A percentile compares a stretch with the other conserved stretches of the same genome.
phyloP scores from a whole-genome alignment of 306 rosid species.

The Trichosanthes truncata region DNA sequence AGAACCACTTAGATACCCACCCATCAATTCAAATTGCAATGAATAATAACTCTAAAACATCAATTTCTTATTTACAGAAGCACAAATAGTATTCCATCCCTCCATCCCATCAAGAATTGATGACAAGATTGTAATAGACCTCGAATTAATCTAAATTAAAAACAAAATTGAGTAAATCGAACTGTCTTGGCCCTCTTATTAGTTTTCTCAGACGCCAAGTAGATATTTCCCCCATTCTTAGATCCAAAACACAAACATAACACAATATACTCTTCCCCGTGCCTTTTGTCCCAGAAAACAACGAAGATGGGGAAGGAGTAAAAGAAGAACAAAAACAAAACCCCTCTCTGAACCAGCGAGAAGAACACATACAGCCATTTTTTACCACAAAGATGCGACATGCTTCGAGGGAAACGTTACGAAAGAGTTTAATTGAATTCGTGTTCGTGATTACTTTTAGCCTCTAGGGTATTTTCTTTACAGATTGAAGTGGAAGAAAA shows the following conservation, averaged over 20 bases:
- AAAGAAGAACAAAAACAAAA: neutral
- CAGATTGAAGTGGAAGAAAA: conserved; percentile 11
- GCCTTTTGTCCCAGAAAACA: neutral
- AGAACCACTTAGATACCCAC: neutral
- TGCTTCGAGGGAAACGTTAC: neutral
- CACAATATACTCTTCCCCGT: neutral
- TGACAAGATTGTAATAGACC: neutral
- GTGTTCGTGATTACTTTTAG: neutral
- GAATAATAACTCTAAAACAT: neutral
- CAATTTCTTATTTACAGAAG: neutral
- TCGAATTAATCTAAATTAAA: neutral
- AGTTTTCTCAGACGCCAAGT: neutral
- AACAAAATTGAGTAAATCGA: neutral
- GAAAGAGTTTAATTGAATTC: neutral
- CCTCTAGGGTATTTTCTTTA: conserved; percentile 16
- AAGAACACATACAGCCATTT: neutral
- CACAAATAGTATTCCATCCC: neutral
- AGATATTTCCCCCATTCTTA: neutral
- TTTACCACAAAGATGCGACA: neutral
- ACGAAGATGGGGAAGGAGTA: neutral
- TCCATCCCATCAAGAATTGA: neutral
- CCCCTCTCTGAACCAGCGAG: neutral
- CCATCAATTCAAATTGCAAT: neutral
- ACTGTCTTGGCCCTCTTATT: neutral
- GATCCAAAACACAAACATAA: neutral